Conservation (phyloP, 768 basidiomycete species). For the Lepiota brunneoincarnata region DNA sequence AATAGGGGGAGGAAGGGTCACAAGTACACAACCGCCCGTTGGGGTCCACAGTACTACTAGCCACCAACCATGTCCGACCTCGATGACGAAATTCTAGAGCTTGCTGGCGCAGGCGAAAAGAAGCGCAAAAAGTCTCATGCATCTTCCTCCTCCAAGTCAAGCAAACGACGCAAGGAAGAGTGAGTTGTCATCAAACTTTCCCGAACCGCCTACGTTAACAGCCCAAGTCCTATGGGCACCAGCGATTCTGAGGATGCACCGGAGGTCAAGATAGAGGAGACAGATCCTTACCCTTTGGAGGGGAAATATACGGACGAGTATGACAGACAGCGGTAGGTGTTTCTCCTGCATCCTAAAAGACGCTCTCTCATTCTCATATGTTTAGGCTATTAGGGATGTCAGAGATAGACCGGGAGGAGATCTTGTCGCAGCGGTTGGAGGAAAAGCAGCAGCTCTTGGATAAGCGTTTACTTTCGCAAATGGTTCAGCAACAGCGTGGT, state of each 20-base stretch:
- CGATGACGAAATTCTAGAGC: slow-evolving; percentile 77
- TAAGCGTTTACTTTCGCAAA: slow-evolving; percentile 65
- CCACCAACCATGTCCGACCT: slow-evolving; percentile 42
- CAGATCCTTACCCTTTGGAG: slow-evolving; percentile 84
- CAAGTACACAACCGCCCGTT: background rate
- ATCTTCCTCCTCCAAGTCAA: slow-evolving; percentile 31
- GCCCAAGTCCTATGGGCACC: slow-evolving; percentile 22
- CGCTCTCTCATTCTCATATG: background rate
- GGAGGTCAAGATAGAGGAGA: slow-evolving; percentile 63
- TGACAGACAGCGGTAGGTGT: slow-evolving; percentile 76
- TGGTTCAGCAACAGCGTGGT: slow-evolving; percentile 65
- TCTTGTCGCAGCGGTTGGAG: slow-evolving; percentile 77
- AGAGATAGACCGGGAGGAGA: slow-evolving; percentile 88
- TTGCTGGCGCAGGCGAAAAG: slow-evolving; percentile 70
- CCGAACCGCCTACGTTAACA: slow-evolving; percentile 6
- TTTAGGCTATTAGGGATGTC: slow-evolving; percentile 73
- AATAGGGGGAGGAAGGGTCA: background rate
- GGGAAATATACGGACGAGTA: slow-evolving; percentile 86
- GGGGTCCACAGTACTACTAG: background rate
- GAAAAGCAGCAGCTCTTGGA: slow-evolving; percentile 76
- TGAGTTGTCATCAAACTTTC: slow-evolving; percentile 33
- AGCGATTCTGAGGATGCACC: slow-evolving; percentile 53
- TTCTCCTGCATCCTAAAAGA: background rate
- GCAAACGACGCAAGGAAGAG: slow-evolving; percentile 74
- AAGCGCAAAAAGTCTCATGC: slow-evolving; percentile 58